A percentile compares a stretch with the other conserved stretches of the same genome.
Evolutionary conservation across 2,329 filamentous ascomycete species (phyloP).

Genomic region (Colletotrichum sp.): DNA sequence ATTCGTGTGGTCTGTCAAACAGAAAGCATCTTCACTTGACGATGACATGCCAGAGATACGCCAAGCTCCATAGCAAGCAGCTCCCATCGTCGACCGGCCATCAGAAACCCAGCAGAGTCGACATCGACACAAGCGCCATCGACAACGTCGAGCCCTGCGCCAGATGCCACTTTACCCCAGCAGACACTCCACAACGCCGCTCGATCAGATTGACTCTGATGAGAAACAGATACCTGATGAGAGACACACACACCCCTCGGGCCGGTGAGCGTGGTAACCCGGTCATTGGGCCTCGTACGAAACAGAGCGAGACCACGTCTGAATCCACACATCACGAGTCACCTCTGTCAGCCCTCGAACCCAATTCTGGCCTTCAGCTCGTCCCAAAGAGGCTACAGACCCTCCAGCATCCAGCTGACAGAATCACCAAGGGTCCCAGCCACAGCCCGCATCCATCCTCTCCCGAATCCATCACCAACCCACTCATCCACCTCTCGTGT

Average conservation of each 20-base stretch:
- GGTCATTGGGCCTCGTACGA: neutral
- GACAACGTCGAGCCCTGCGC: neutral
- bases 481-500: neutral
- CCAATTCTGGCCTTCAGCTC: neutral
- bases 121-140: neutral
- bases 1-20: accelerated
- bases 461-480: neutral
- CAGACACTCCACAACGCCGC: neutral
- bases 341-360: neutral
- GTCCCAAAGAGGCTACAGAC: neutral
- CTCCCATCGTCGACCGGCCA: neutral
- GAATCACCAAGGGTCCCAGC: neutral
- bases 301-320: neutral
- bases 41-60: neutral
- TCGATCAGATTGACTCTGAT: neutral
- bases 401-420: neutral
- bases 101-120: neutral
- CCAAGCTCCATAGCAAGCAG: neutral
- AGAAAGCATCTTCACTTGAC: neutral
- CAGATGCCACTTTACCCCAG: neutral
- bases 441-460: neutral
- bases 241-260: neutral
- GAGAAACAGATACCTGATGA: neutral
- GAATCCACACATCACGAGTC: neutral
- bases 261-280: neutral